Conservation (phyloP, 257 asterid species). For the Thymus mandschuricus region DNA sequence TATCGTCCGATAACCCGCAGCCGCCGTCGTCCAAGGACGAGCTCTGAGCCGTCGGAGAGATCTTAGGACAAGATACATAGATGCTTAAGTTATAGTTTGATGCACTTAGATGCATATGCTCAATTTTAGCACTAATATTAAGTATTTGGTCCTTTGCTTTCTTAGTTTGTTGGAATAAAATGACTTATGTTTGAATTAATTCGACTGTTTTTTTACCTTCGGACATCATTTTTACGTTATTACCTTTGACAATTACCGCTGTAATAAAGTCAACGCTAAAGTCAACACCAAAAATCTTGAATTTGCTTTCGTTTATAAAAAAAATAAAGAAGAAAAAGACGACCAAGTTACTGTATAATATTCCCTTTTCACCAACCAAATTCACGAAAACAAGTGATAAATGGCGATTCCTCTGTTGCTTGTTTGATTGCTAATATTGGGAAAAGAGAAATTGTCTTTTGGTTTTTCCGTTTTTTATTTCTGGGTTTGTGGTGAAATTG, state of each 20-base stretch:
- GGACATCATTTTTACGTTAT: too few species aligned
- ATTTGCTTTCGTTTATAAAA: background rate
- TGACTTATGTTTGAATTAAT: background rate
- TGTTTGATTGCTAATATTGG: conserved; percentile 8
- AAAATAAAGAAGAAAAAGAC: background rate
- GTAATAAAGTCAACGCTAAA: background rate
- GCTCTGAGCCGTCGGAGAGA: conserved; percentile 39
- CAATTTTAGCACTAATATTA: background rate
- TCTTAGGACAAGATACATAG: background rate
- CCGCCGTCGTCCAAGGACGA: conserved; percentile 56
- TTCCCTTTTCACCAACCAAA: conserved; percentile 19
- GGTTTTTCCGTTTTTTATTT: background rate
- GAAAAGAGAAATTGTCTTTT: background rate
- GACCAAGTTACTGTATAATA: conserved; percentile 23
- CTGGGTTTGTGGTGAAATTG: background rate
- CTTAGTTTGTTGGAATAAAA: background rate
- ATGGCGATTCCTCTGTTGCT: conserved; percentile 24
- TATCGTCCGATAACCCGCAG: conserved; percentile 53
- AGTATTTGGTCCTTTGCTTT: background rate
- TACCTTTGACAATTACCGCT: background rate
- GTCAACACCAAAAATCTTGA: background rate
- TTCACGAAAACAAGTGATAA: conserved; percentile 12
- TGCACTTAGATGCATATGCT: background rate
- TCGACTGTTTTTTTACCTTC: background rate
- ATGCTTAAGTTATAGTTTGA: background rate